These are phyloP conservation scores for Castanea crenata DNA, from an alignment of 306 rosid genomes.

Conservation along the genomic window DNA sequence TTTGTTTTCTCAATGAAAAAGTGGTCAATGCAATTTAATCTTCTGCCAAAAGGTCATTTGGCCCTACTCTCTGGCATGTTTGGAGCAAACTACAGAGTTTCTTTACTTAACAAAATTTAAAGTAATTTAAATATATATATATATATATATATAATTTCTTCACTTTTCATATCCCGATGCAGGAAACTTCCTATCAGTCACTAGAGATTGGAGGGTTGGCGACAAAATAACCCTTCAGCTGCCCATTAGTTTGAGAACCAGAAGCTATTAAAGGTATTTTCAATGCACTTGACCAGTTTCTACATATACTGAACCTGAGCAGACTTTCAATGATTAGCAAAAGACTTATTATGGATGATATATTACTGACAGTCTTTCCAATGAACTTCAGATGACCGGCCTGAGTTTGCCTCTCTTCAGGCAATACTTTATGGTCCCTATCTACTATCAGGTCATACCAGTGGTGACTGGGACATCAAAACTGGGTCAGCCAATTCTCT, in stretches of 20 bases:
- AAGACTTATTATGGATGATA: background rate
- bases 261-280: conserved; percentile 69
- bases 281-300: background rate
- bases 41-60: background rate
- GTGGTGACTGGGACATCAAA: conserved; percentile 52
- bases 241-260: conserved; percentile 64
- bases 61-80: background rate
- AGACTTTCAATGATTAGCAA: background rate
- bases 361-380: conserved; percentile 25
- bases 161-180: conserved; percentile 6
- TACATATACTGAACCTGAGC: background rate
- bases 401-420: conserved; percentile 54
- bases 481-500: conserved; percentile 22
- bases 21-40: background rate
- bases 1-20: no score
- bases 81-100: background rate
- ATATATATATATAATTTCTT: background rate
- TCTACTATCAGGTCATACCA: conserved; percentile 69
- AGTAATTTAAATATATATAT: no score
- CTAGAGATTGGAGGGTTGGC: conserved; percentile 51
- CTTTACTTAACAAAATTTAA: background rate
- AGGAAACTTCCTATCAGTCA: conserved; percentile 61
- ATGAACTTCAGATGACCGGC: conserved; percentile 70
- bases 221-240: conserved; percentile 67
- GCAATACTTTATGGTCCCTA: conserved; percentile 82